Percentiles rank a stretch among this genome's conserved stretches.
phyloP scores from a whole-genome alignment of 75 land plant genomes.

The Isoetes taiwanensis region DNA sequence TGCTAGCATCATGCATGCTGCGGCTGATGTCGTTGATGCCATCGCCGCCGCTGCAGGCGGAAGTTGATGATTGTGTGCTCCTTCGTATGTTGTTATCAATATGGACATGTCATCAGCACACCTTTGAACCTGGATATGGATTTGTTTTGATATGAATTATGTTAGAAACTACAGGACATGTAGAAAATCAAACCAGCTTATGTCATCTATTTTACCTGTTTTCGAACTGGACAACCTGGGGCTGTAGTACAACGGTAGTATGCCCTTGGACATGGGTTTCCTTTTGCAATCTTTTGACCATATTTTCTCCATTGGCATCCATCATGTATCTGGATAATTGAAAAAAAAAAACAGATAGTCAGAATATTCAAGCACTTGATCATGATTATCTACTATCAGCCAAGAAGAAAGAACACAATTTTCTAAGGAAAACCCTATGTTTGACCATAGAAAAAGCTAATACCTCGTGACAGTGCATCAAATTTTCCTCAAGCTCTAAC shows the following conservation, averaged over 20 bases:
- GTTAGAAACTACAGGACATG: neutral
- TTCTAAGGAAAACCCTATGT: neutral
- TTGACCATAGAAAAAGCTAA: neutral
- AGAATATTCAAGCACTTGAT: neutral
- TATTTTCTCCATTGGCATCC: constrained; percentile 90
- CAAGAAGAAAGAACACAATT: neutral
- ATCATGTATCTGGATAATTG: constrained; percentile 47
- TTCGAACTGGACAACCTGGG: constrained; percentile 63
- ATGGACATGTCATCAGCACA: constrained; percentile 48
- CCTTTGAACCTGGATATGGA: constrained; percentile 34
- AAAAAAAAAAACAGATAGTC: neutral
- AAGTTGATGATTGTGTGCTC: constrained; percentile 52
- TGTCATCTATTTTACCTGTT: constrained; percentile 30
- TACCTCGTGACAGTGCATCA: neutral
- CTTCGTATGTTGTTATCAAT: constrained; percentile 50
- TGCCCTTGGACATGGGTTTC: constrained; percentile 74
- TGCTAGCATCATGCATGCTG: constrained; percentile 51
- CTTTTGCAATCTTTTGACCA: constrained; percentile 72
- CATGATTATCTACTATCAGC: neutral
- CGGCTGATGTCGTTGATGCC: constrained; percentile 54
- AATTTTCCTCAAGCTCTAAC: neutral
- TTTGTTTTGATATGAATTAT: neutral
- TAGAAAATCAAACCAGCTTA: neutral
- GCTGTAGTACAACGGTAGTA: constrained; percentile 71
- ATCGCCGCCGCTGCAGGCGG: constrained; percentile 53